A percentile compares a stretch with the other conserved stretches of the same genome.
Conservation (phyloP, 352 stramenopile species). For the Globisporangium parvum region DNA sequence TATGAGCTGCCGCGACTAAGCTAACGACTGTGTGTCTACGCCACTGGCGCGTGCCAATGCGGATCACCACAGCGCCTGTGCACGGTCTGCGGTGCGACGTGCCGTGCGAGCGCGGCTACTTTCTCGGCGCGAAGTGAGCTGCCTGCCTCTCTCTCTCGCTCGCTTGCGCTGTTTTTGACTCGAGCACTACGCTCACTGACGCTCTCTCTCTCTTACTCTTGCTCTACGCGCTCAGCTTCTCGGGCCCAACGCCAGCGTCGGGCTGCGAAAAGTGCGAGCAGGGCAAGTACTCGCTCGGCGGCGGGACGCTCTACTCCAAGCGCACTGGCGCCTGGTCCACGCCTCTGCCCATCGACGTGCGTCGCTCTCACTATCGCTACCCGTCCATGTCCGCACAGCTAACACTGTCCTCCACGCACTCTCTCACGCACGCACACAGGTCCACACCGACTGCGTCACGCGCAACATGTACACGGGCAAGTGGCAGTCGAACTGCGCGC, state of each 20-base stretch:
- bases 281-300: slow-evolving; percentile 74
- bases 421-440: slow-evolving; percentile 7
- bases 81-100: slow-evolving; percentile 65
- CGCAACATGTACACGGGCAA: slow-evolving; percentile 72
- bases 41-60: background rate
- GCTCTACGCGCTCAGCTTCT: slow-evolving; percentile 32
- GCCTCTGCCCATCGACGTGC: slow-evolving; percentile 49
- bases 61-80: slow-evolving; percentile 42
- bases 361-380: background rate
- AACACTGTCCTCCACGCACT: background rate
- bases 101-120: slow-evolving; percentile 59
- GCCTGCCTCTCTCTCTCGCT: background rate
- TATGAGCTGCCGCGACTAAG: too few species aligned
- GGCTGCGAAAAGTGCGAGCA: slow-evolving; percentile 64
- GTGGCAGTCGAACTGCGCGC: slow-evolving; percentile 70
- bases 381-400: background rate
- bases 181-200: too few species aligned
- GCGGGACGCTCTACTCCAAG: slow-evolving; percentile 66
- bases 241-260: slow-evolving; percentile 44
- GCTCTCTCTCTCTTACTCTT: background rate
- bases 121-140: slow-evolving; percentile 73
- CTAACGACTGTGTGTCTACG: background rate
- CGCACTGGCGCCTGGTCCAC: slow-evolving; percentile 59
- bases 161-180: background rate
- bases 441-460: slow-evolving; percentile 68